phyloP scores from a whole-genome alignment of 2,329 filamentous ascomycete genomes.

The Talaromyces amestolkiae region DNA sequence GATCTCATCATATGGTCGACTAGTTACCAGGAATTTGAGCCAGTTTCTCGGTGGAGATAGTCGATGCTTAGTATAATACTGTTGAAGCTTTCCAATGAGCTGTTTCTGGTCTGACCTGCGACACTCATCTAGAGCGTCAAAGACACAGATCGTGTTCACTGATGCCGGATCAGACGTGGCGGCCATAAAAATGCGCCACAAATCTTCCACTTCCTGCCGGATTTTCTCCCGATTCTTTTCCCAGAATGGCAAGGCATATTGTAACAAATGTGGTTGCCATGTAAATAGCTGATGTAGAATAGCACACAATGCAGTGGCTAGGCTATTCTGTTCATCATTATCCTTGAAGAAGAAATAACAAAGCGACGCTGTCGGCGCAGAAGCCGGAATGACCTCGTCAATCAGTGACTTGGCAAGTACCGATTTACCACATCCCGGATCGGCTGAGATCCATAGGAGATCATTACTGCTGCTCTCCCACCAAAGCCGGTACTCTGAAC shows the following conservation, averaged over 20 bases:
- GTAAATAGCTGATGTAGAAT: conserved; percentile 43
- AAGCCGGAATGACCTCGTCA: conserved; percentile 25
- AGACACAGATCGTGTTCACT: conserved; percentile 34
- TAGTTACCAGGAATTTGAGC: conserved; percentile 39
- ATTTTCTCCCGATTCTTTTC: conserved; percentile 6
- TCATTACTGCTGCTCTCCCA: conserved; percentile 21
- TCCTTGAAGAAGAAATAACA: conserved; percentile 30
- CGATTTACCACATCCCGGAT: conserved; percentile 48
- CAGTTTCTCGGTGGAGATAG: neutral
- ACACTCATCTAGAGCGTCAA: conserved; percentile 48
- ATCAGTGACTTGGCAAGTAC: conserved; percentile 41
- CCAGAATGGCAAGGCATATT: conserved; percentile 16
- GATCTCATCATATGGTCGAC: conserved; percentile 26
- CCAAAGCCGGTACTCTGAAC: conserved; percentile 23
- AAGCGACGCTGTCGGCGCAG: conserved; percentile 20
- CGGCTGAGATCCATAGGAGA: conserved; percentile 42
- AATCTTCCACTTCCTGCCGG: conserved; percentile 22
- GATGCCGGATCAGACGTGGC: conserved; percentile 17
- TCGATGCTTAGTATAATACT: conserved; percentile 24
- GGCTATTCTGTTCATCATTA: conserved; percentile 35
- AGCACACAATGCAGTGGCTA: conserved; percentile 32
- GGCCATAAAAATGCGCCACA: conserved; percentile 34
- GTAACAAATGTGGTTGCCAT: conserved; percentile 41
- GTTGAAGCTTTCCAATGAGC: conserved; percentile 27
- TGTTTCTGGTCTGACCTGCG: conserved; percentile 20